Percentiles rank a stretch among this genome's conserved stretches.
Conservation (phyloP, 805 yeast species). For the Candida montana region DNA sequence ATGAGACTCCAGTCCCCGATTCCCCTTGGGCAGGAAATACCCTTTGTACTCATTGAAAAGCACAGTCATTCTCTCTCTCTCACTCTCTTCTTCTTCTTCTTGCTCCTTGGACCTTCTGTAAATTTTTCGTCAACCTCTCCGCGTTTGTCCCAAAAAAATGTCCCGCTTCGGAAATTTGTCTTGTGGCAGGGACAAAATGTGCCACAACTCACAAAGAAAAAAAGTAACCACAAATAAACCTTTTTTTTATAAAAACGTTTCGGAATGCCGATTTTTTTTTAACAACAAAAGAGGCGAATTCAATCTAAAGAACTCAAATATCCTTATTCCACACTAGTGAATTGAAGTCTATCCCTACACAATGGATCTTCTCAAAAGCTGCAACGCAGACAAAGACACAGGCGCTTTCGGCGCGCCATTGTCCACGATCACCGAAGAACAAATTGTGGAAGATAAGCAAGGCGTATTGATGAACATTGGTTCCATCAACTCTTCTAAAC, state of each 20-base stretch:
- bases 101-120: too few relatives aligned
- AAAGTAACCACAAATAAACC: background rate
- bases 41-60: slow-evolving; percentile 21
- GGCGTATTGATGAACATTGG: slow-evolving; percentile 1
- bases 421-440: background rate
- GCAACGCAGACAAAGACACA: background rate
- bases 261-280: too few relatives aligned
- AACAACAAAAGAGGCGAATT: too few relatives aligned
- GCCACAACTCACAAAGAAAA: background rate
- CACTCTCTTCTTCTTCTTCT: too few relatives aligned
- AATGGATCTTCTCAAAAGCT: slow-evolving; percentile 7
- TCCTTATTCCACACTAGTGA: too few relatives aligned
- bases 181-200: slow-evolving; percentile 5
- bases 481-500: slow-evolving; percentile 3
- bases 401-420: too few relatives aligned
- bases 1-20: background rate
- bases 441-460: background rate
- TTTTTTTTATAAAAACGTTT: background rate
- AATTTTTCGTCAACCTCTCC: too few relatives aligned
- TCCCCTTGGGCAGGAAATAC: slow-evolving; percentile 15
- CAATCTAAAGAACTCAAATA: background rate
- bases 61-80: slow-evolving; percentile 13
- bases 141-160: too few relatives aligned
- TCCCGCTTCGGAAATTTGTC: background rate
- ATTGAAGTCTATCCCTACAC: too few relatives aligned